Base-by-base conservation (phyloP, 495 filamentous ascomycete species). In the Xanthoparmelia taractica region DNA sequence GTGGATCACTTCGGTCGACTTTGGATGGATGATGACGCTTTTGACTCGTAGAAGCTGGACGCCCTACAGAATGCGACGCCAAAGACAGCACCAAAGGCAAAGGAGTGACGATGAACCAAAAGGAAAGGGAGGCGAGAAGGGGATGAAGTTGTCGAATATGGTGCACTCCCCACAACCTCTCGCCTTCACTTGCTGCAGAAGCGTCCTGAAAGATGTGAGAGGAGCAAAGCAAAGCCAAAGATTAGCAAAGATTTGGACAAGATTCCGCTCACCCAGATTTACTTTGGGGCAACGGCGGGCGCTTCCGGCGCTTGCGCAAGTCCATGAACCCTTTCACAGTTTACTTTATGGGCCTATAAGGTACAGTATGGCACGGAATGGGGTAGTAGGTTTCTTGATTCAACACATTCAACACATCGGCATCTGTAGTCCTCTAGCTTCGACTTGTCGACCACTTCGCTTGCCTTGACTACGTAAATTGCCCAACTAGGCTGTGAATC, bases 21-120 rank as follows among this genome's bases (percentile, higher is more conserved):
- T 40, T 18, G 54, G 31, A 29, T n/a, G 15, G 45, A 41, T 29
- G 23, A 50, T 5, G 55, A 50, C 59, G 3, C 20, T 29, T 50
- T 47, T 20, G 17, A 20, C 10, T 54, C 20, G 15, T 54, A 2
- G 20, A 33, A 7, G 27, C 29, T 12, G 29, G 50, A 15, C 27
- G 13, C 29, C 2, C 15, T 54, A 29, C 50, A 33, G 31, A 54
- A 54, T 54, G 50, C 27, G 50, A 60, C 20, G 40, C 55, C 47
- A 27, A 36, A 54, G 38, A 55, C 17, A 31, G 36, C 20, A 33
- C 40, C 27, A 31, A 47, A 23, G 34, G 58, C 45, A 66, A 68
- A 68, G 63, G 66, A 68, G 64, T 59, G 66, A 68, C 66, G 58
- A 61, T 60, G 65, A 65, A 29, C 20, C 11, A 20, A 64, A 68